A percentile compares a stretch with the other conserved stretches of the same genome.
phyloP scores from a whole-genome alignment of 371 early-diverging fungal genomes.

The Mortierella sp. region DNA sequence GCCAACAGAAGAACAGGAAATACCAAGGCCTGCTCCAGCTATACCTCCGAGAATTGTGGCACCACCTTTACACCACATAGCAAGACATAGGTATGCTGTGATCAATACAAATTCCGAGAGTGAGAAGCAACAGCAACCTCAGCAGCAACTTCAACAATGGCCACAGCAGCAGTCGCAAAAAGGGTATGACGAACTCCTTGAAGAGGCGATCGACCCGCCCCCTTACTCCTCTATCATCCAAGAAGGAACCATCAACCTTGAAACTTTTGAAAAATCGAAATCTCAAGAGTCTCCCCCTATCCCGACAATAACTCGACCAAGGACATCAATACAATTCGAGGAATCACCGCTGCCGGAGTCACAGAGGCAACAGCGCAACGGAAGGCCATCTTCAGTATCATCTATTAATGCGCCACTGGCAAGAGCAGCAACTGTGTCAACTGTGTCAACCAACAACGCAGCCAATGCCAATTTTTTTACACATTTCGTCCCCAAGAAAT shows the following conservation, averaged over 20 bases:
- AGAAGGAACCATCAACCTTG: not conserved
- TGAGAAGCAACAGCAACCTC: not conserved
- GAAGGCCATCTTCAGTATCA: not conserved
- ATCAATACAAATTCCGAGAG: not conserved
- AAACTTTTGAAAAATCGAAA: not conserved
- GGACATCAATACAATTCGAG: not conserved
- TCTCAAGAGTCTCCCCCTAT: not conserved
- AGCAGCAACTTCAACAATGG: slow-evolving; percentile 1
- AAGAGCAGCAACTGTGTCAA: slow-evolving; percentile 14
- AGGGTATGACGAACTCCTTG: not conserved
- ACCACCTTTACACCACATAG: not conserved
- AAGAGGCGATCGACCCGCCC: not conserved
- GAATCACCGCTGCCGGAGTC: not conserved
- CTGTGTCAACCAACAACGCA: not conserved
- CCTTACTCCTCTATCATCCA: not conserved
- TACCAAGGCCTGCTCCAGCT: not conserved
- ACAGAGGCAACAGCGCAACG: not conserved
- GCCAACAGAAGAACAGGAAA: not conserved
- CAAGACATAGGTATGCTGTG: not conserved
- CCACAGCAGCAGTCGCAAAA: too few species aligned
- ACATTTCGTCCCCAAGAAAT: slow-evolving; percentile 11
- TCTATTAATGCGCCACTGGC: slow-evolving; percentile 2
- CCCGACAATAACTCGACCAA: not conserved
- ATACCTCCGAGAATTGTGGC: not conserved
- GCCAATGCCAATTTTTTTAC: slow-evolving; percentile 22